Evolutionary conservation across 2,329 filamentous ascomycete species (phyloP).

Genomic region (Phaeoacremonium minimum): DNA sequence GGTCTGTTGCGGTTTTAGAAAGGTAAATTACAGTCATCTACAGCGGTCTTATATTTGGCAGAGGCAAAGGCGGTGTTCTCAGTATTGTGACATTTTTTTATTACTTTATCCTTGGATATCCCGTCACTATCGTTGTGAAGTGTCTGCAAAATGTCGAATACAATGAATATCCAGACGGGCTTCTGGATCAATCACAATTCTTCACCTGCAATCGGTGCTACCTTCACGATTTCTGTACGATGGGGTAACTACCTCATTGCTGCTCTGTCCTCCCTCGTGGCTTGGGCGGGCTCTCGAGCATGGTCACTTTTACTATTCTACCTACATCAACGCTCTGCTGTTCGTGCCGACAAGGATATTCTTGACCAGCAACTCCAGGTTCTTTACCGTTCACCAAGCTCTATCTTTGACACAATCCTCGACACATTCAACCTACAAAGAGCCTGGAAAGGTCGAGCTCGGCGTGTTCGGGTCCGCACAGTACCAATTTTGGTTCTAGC

Average conservation of each 20-base stretch:
- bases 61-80: too few relatives aligned
- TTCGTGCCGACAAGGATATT: background rate
- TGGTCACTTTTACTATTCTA: background rate
- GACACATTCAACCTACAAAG: background rate
- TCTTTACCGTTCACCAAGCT: background rate
- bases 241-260: background rate
- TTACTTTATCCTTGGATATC: too few relatives aligned
- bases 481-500: background rate
- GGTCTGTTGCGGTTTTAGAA: too few relatives aligned
- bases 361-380: background rate
- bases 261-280: background rate
- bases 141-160: too few relatives aligned
- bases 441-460: background rate
- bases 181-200: background rate
- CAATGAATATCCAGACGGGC: background rate
- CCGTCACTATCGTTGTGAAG: too few relatives aligned
- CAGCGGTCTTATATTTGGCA: too few relatives aligned
- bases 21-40: too few relatives aligned
- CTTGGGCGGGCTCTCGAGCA: background rate
- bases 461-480: background rate
- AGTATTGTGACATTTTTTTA: too few relatives aligned
- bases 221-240: background rate
- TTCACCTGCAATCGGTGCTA: background rate
- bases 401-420: background rate
- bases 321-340: background rate